Conservation (phyloP, 345 rosid species). For the Acer negundo region DNA sequence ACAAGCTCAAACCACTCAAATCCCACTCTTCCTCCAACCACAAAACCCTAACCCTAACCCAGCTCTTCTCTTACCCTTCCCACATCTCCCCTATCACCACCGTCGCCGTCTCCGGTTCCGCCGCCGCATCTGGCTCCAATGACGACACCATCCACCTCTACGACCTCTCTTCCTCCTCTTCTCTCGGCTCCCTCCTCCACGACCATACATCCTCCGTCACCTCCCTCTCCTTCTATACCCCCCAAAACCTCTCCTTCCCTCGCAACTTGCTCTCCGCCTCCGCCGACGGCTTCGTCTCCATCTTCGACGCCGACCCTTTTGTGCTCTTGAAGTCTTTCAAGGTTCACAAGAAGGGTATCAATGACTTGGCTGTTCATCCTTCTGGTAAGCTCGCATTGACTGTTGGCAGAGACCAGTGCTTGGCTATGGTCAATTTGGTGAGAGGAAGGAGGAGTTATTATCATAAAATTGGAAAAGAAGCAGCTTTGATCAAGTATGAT, state of each 20-base stretch:
- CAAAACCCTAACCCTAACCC: constrained; percentile 54
- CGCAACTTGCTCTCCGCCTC: constrained; percentile 84
- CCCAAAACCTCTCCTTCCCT: constrained; percentile 73
- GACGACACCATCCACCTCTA: constrained; percentile 87
- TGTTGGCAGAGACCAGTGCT: constrained; percentile 78
- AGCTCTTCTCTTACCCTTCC: constrained; percentile 87
- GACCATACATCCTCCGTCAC: constrained; percentile 76
- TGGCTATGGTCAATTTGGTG: constrained; percentile 86
- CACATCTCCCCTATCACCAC: constrained; percentile 80
- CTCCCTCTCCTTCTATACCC: constrained; percentile 75
- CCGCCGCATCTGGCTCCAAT: constrained; percentile 80
- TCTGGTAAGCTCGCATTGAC: constrained; percentile 84
- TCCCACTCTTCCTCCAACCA: constrained; percentile 25
- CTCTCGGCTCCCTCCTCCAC: constrained; percentile 76
- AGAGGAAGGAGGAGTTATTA: constrained; percentile 85
- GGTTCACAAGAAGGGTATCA: constrained; percentile 70
- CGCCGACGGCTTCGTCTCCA: constrained; percentile 82
- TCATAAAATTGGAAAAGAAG: constrained; percentile 72
- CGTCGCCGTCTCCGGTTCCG: constrained; percentile 76
- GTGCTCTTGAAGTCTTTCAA: constrained; percentile 69
- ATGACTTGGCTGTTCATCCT: constrained; percentile 72
- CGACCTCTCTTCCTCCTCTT: constrained; percentile 77
- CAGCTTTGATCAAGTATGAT: constrained; percentile 63
- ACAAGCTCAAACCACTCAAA: constrained; percentile 63
- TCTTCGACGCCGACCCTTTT: constrained; percentile 84